These are phyloP conservation scores for Claviceps monticola DNA, from an alignment of 2,329 filamentous ascomycete species.

Conservation along the genomic window DNA sequence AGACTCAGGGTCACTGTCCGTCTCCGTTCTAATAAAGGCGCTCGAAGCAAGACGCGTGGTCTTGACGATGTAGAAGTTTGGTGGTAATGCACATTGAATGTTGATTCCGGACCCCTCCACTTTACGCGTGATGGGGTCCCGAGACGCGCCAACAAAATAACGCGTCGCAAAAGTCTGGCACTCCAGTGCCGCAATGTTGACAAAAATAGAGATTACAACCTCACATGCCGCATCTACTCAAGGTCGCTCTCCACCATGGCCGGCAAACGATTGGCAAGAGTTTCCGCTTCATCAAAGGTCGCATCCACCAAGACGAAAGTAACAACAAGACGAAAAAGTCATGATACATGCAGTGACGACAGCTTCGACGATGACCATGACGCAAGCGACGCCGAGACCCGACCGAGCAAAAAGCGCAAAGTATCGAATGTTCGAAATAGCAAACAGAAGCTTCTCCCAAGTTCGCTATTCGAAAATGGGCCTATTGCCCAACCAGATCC, in stretches of 20 bases:
- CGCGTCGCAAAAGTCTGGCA: not conserved
- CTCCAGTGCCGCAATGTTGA: not conserved
- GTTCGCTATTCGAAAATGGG: constrained; percentile 6
- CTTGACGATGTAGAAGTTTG: no score
- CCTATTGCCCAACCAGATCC: constrained; percentile 2
- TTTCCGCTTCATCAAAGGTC: not conserved
- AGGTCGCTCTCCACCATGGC: not conserved
- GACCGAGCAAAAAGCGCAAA: constrained; percentile 6
- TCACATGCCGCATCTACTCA: not conserved
- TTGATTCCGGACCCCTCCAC: not conserved
- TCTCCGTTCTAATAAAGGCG: no score
- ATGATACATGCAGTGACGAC: not conserved
- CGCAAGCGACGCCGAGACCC: not conserved
- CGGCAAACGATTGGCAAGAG: not conserved
- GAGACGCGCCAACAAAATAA: constrained; percentile 1
- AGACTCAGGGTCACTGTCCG: no score
- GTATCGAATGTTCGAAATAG: not conserved
- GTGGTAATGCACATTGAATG: not conserved
- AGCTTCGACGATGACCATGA: not conserved
- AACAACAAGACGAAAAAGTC: not conserved
- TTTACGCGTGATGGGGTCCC: constrained; percentile 1
- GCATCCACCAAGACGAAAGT: not conserved
- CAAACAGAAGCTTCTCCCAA: not conserved
- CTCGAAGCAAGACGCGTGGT: no score
- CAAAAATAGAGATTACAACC: not conserved